Evolutionary conservation across 139 green algal genomes (phyloP).

Genomic region (Micractinium sp.): DNA sequence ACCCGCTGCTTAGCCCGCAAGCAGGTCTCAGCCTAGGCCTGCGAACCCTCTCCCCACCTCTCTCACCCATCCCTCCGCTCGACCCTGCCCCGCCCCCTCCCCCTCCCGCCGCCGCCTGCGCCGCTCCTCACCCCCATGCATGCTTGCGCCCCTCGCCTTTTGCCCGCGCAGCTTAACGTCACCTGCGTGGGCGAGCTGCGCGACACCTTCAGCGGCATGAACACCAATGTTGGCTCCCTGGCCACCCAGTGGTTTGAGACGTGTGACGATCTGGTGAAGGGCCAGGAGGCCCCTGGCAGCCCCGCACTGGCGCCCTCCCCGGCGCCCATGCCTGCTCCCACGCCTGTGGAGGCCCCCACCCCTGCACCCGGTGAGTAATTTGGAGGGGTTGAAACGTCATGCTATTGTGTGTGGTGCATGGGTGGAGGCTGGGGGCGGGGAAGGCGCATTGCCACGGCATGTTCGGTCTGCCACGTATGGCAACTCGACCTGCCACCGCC

Average conservation of each 20-base stretch:
- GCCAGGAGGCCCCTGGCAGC: not conserved
- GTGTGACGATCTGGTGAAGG: not conserved
- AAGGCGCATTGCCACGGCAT: too few relatives aligned
- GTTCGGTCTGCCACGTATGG: too few relatives aligned
- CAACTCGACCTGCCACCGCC: not conserved
- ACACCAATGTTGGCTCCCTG: not conserved
- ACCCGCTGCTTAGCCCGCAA: too few relatives aligned
- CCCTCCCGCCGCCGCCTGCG: too few relatives aligned
- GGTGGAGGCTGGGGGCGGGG: too few relatives aligned
- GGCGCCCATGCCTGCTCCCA: not conserved
- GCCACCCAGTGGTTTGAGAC: not conserved
- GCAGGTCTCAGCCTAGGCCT: too few relatives aligned
- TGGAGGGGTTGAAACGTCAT: too few relatives aligned
- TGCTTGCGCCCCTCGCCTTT: not conserved
- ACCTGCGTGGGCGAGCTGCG: not conserved
- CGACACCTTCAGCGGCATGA: not conserved
- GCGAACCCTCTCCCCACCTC: too few relatives aligned
- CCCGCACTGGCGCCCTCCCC: not conserved
- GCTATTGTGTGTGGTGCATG: too few relatives aligned
- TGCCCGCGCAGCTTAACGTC: constrained; percentile 8
- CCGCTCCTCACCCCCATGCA: not conserved
- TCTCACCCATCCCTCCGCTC: too few relatives aligned
- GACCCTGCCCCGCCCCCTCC: too few relatives aligned
- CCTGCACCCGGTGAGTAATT: not conserved
- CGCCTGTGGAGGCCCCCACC: not conserved